Conservation (phyloP, 306 rosid species). For the Acacia melanoxylon region DNA sequence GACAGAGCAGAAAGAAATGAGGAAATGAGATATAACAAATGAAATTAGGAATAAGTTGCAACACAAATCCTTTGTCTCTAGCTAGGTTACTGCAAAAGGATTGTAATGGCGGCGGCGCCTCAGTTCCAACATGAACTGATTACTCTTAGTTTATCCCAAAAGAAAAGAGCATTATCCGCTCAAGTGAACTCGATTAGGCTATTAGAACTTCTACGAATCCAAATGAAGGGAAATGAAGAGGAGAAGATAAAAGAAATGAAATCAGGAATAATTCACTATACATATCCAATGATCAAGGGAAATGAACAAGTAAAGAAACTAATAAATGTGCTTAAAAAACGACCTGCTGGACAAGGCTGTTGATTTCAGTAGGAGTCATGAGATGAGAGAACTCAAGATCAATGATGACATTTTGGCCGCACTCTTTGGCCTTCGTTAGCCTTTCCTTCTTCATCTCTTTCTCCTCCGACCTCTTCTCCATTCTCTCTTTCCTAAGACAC, state of each 20-base stretch:
- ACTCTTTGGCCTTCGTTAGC: slow-evolving; percentile 46
- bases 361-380: slow-evolving; percentile 74
- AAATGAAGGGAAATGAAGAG: neutral
- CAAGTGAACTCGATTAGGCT: too few relatives aligned
- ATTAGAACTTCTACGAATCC: neutral
- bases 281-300: neutral
- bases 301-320: neutral
- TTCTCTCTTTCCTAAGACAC: slow-evolving; percentile 72
- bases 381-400: slow-evolving; percentile 80
- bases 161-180: too few relatives aligned
- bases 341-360: slow-evolving; percentile 92
- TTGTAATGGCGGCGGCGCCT: too few relatives aligned
- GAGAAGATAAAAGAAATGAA: neutral
- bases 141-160: too few relatives aligned
- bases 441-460: slow-evolving; percentile 57
- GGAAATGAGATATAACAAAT: neutral
- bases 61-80: neutral
- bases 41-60: neutral
- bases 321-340: neutral
- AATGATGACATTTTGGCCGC: slow-evolving; percentile 75
- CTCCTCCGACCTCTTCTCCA: slow-evolving; percentile 69
- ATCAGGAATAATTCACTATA: neutral
- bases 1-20: neutral
- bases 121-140: too few relatives aligned
- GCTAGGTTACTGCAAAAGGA: too few relatives aligned